Evolutionary conservation across 2,329 filamentous ascomycete species (phyloP).

Genomic region (Metarhizium anisopliae): DNA sequence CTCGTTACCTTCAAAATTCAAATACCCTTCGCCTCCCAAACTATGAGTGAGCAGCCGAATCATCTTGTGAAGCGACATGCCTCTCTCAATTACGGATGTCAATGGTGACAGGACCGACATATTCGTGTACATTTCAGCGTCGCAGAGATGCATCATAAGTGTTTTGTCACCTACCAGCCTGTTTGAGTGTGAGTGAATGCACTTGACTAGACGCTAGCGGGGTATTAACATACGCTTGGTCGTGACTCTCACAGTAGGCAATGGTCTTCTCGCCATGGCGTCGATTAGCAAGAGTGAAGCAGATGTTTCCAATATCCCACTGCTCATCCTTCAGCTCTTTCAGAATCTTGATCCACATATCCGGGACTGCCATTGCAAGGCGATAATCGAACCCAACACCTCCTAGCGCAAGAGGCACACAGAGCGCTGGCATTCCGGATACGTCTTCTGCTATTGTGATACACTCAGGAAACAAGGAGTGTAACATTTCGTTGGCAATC

Average conservation of each 20-base stretch:
- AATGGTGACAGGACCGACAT: constrained; percentile 84
- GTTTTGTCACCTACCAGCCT: constrained; percentile 95
- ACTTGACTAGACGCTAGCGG: too few relatives aligned
- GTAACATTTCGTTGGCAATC: constrained; percentile 92
- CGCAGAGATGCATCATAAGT: constrained; percentile 95
- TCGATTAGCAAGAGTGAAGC: constrained; percentile 83
- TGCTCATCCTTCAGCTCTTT: constrained; percentile 88
- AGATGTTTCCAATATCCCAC: constrained; percentile 83
- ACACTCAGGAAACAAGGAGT: constrained; percentile 74
- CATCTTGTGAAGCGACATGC: constrained; percentile 93
- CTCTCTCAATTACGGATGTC: constrained; percentile 81
- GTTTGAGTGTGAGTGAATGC: constrained; percentile 9
- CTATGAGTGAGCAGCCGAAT: constrained; percentile 88
- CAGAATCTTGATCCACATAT: constrained; percentile 98
- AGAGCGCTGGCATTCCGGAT: constrained; percentile 96
- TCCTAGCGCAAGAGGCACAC: constrained; percentile 73
- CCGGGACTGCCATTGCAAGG: constrained; percentile 93
- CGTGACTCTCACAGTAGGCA: constrained; percentile 93
- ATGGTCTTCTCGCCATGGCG: constrained; percentile 97
- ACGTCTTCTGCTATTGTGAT: constrained; percentile 97
- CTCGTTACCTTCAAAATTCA: constrained; percentile 98
- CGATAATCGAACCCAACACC: constrained; percentile 96
- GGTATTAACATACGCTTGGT: constrained; percentile 70
- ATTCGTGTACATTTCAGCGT: constrained; percentile 94
- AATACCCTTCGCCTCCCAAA: constrained; percentile 89